Conservation (phyloP, 2,329 filamentous ascomycete genomes). For the Fusarium tjaetaba region DNA sequence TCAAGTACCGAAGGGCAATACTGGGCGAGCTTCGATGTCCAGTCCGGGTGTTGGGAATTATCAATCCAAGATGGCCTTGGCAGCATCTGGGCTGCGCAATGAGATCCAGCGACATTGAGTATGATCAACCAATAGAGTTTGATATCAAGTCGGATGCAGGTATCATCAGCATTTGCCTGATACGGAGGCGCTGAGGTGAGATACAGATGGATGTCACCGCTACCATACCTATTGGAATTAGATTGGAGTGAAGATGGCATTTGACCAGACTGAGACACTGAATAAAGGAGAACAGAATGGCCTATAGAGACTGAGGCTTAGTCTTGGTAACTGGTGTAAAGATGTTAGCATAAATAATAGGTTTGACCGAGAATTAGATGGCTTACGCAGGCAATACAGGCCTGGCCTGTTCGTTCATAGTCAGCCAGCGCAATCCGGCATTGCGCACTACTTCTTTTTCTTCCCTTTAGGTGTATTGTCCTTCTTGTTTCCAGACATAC, state of each 20-base stretch:
- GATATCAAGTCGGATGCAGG: background rate
- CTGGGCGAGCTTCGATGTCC: background rate
- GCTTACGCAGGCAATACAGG: background rate
- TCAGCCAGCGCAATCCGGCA: background rate
- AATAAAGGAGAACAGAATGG: background rate
- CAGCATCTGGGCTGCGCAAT: conserved; percentile 24
- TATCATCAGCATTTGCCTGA: background rate
- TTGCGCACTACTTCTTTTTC: conserved; percentile 16
- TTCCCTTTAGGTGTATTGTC: conserved; percentile 14
- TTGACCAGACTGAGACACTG: background rate
- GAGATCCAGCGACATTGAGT: conserved; percentile 6
- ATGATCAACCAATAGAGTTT: background rate
- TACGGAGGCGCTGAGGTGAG: background rate
- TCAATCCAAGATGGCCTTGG: background rate
- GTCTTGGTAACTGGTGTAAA: background rate
- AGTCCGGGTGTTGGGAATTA: conserved; percentile 1
- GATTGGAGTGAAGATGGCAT: background rate
- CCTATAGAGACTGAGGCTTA: background rate
- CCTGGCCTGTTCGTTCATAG: background rate
- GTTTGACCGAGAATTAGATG: background rate
- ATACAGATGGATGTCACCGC: background rate
- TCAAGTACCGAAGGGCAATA: background rate
- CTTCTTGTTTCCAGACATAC: conserved; percentile 67
- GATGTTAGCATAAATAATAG: background rate
- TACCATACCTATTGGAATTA: background rate